Percentiles rank a stretch among this genome's conserved stretches.
phyloP scores from a whole-genome alignment of 176 grass and related monocot genomes.

The Musa beccarii region DNA sequence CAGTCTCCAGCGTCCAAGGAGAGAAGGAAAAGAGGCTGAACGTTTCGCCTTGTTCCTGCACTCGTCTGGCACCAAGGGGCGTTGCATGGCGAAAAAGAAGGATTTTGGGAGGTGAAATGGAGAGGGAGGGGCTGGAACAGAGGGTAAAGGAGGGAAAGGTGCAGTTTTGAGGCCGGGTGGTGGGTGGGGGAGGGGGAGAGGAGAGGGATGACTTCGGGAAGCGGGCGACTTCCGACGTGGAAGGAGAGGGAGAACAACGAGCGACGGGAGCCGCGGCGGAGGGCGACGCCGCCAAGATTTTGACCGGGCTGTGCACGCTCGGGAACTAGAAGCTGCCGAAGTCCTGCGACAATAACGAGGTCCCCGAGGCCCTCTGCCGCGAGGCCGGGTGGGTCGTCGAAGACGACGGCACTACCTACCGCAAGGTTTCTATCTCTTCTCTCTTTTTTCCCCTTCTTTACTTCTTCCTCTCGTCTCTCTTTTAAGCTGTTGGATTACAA shows the following conservation, averaged over 20 bases:
- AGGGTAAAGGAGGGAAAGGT: background rate
- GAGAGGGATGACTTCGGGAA: conserved; percentile 17
- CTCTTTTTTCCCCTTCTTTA: too few relatives aligned
- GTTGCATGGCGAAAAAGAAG: background rate
- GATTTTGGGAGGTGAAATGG: conserved; percentile 4
- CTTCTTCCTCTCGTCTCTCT: too few relatives aligned
- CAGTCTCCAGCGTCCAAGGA: background rate
- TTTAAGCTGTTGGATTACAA: too few relatives aligned
- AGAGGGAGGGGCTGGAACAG: background rate
- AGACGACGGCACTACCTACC: conserved; percentile 84
- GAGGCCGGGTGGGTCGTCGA: conserved; percentile 86
- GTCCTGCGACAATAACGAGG: conserved; percentile 97
- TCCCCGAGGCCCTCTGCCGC: conserved; percentile 75
- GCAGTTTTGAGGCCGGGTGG: background rate
- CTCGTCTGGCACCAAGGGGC: background rate
- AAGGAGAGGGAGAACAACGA: conserved; percentile 97
- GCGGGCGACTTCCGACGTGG: conserved; percentile 71
- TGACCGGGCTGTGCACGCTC: conserved; percentile 58
- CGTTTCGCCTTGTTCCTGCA: background rate
- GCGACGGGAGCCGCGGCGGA: conserved; percentile 55
- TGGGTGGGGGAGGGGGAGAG: background rate
- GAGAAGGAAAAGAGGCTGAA: background rate
- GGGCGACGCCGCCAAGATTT: conserved; percentile 85
- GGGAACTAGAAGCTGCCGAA: conserved; percentile 84
- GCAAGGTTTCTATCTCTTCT: conserved; percentile 27